phyloP scores from a whole-genome alignment of 2,329 filamentous ascomycete species.

The Ceratocystis smalleyi region DNA sequence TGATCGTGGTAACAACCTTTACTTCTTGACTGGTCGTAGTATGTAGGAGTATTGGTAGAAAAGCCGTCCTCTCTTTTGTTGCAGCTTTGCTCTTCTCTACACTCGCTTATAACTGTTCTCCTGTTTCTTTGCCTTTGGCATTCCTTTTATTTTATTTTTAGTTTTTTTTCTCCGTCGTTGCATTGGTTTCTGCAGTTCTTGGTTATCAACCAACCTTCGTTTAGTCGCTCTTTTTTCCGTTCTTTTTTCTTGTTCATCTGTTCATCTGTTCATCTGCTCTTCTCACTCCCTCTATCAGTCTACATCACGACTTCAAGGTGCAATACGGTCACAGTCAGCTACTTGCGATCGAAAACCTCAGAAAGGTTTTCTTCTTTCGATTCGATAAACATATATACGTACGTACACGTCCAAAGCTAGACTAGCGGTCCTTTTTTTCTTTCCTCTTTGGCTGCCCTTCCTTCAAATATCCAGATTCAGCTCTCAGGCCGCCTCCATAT shows the following conservation, averaged over 20 bases:
- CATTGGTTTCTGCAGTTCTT: neutral
- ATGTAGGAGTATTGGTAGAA: neutral
- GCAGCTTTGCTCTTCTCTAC: neutral
- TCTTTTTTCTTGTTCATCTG: neutral
- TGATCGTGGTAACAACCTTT: neutral
- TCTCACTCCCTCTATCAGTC: neutral
- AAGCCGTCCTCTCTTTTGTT: neutral
- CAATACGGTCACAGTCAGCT: neutral
- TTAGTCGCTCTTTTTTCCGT: neutral
- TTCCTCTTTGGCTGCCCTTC: neutral
- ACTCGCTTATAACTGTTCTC: conserved; percentile 1
- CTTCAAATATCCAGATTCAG: neutral
- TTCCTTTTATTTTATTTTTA: conserved; percentile 5
- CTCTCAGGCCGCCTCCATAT: neutral
- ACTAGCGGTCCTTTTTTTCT: neutral
- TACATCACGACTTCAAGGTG: neutral
- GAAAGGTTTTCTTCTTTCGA: neutral
- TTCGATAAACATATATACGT: no score
- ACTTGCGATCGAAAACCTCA: neutral
- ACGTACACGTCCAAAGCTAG: no score
- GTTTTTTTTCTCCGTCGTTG: neutral
- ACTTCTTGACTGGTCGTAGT: neutral
- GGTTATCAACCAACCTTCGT: neutral
- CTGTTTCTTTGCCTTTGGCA: neutral
- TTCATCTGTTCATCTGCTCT: neutral